Base-by-base conservation (phyloP, 2,329 filamentous ascomycete species). In the Claviceps capensis region DNA sequence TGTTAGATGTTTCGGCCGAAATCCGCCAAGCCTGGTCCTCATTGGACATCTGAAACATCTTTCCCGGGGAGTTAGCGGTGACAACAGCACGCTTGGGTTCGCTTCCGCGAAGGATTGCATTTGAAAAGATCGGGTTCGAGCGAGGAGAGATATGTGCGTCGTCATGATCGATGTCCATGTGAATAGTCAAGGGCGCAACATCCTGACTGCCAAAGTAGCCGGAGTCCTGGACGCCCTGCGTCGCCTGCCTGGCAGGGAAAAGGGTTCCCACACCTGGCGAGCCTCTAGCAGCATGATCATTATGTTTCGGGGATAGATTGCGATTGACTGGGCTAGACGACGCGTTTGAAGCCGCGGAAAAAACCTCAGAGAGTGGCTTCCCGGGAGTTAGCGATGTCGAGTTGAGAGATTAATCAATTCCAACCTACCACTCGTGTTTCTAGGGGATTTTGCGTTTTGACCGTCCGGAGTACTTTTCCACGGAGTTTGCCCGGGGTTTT, bases 401-500 rank as follows among this genome's bases (percentile, higher is more conserved):
- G 22, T 7, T 8, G 17, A 22, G 37, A 5, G 42, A 56, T 11
- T 23, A 13, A 46, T 23, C 55, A 44, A 48, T 52, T 50, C 55
- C 41, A 49, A 70, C 81, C 68, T 73, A 88, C 85, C 56, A 81
- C 77, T 60, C 86, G 78, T 36, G 73, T 67, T 63, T 85, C 82
- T 26, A 69, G 66, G 9, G 71, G 69, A 60, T 77, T 75, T 48
- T 68, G 69, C 64, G 85, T 89, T 52, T 82, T 78, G 37, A 72
- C 72, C 17, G 86, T 88, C 55, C 84, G 78, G 43, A 87, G 86
- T 30, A 86, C 91, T 71, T 88, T 90, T 52, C 84, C 86, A 57
- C 86, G 82, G 64, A 93, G 69, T 65, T 88, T 91, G 52, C 86
- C 86, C 3, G 88, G 88, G 40, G 88, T 93, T 65, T 97, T 98